Base-by-base conservation (phyloP, 179 eudicot genomes). In the Silene coronaria region DNA sequence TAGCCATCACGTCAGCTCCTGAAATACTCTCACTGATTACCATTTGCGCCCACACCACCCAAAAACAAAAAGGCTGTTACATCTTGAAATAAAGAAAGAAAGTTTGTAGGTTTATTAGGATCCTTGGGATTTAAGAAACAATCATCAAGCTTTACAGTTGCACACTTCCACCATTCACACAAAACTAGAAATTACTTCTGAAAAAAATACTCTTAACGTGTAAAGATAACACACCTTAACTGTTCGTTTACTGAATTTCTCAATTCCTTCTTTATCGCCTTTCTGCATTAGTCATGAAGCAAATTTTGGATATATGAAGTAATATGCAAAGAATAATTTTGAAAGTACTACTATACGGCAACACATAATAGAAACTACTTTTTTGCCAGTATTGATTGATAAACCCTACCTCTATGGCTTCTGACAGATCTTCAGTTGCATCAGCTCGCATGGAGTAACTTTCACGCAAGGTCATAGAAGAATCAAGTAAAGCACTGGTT, bases 161-260 rank as follows among this genome's bases (percentile, higher is more conserved):
- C 53, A 53, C 53, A 46, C 67, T 12, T 9, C 22, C 70, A 53
- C 3, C 32, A 16, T 2, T 24, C 5, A 16, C 19, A 55, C 42
- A 36, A 67, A 42, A 26, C 17, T 48, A 28, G 5, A 48, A n/a
- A 26, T 13, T 22, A 30, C 67, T 74, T 19, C 60, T 12, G 34
- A 14, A 22, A 62, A 61, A 4, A 34, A 11, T 61, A 28, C 2
- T 14, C 22, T 48, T 28, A 34, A 71, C 6, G 21, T 2, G 36
- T 5, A 45, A 7, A 60, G 70, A 46, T 34, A 76, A 80, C 82
- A 45, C 68, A 92, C 99, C 96, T 93, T 93, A 26, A 95, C 99
- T 30, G 97, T 95, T 68, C 97, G 85, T 77, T 95, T 95, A 81
- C 99, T 95, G 88, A 89, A 93, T 78, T 95, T 95, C 88, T 95